Evolutionary conservation across 805 yeast genomes (phyloP).

Genomic region (Yamadazyma ubonensis): DNA sequence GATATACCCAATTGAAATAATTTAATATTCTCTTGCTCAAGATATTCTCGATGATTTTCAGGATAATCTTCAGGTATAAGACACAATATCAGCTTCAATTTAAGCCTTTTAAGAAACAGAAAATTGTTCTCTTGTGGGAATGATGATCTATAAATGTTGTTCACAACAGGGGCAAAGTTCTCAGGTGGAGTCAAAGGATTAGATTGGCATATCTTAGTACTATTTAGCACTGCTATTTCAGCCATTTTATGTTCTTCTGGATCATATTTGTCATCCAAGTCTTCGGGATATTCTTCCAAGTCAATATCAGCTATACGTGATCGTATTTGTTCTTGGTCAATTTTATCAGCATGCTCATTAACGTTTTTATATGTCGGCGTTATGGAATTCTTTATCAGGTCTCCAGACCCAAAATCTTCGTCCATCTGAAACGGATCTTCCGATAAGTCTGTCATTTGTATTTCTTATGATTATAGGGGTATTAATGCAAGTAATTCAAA

Average conservation of each 20-base stretch:
- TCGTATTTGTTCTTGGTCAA: constrained; percentile 31
- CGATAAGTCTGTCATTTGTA: constrained; percentile 25
- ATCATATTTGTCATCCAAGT: constrained; percentile 41
- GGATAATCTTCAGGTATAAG: constrained; percentile 93
- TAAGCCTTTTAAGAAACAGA: constrained; percentile 58
- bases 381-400: constrained; percentile 9
- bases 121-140: constrained; percentile 89
- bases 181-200: constrained; percentile 68
- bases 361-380: constrained; percentile 18
- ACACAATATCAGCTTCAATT: constrained; percentile 73
- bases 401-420: constrained; percentile 28
- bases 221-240: not conserved
- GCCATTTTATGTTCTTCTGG: constrained; percentile 18
- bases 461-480: not conserved
- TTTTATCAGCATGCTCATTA: constrained; percentile 10
- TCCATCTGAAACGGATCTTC: constrained; percentile 48
- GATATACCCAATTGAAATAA: constrained; percentile 89
- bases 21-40: constrained; percentile 58
- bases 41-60: constrained; percentile 63
- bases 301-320: constrained; percentile 27
- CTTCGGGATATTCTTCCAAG: constrained; percentile 36
- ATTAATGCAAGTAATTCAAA: not conserved
- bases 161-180: constrained; percentile 81
- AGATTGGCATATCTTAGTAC: not conserved
- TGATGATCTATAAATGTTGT: constrained; percentile 76